These are phyloP conservation scores for Ogataea philodendri DNA, from an alignment of 805 yeast species.

Conservation along the genomic window DNA sequence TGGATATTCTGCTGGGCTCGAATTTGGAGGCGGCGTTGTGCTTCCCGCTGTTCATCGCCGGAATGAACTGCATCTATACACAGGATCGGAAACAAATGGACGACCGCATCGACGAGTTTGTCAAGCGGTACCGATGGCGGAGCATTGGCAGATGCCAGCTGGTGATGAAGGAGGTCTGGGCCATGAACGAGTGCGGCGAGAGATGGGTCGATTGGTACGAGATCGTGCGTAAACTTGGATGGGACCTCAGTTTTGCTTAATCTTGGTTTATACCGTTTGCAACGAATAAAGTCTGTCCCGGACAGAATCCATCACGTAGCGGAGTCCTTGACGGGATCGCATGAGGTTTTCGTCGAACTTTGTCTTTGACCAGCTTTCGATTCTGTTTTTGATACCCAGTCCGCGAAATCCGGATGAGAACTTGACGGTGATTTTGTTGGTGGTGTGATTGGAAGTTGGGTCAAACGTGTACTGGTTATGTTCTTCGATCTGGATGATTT, in stretches of 20 bases:
- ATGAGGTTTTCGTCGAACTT: slow-evolving; percentile 66
- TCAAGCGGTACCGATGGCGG: slow-evolving; percentile 64
- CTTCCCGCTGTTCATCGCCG: slow-evolving; percentile 78
- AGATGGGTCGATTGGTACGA: slow-evolving; percentile 71
- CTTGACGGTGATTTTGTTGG: slow-evolving; percentile 51
- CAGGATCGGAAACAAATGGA: slow-evolving; percentile 53
- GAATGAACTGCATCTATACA: slow-evolving; percentile 58
- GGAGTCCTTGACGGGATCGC: slow-evolving; percentile 69
- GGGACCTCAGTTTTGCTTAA: slow-evolving; percentile 78
- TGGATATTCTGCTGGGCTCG: slow-evolving; percentile 63
- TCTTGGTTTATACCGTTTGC: slow-evolving; percentile 3
- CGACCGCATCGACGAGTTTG: slow-evolving; percentile 51
- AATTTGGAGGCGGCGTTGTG: slow-evolving; percentile 69
- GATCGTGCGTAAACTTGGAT: slow-evolving; percentile 61
- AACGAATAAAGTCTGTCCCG: slow-evolving; percentile 21
- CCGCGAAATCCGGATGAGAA: slow-evolving; percentile 68
- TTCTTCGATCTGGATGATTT: slow-evolving; percentile 77
- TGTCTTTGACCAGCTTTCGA: slow-evolving; percentile 78
- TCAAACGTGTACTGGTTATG: slow-evolving; percentile 52
- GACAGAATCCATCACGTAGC: slow-evolving; percentile 63
- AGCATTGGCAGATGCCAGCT: slow-evolving; percentile 48
- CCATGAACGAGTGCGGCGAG: slow-evolving; percentile 48
- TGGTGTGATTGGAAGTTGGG: slow-evolving; percentile 34
- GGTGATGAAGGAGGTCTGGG: slow-evolving; percentile 50
- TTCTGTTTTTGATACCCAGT: slow-evolving; percentile 62